Evolutionary conservation across 2,329 filamentous ascomycete genomes (phyloP).

Genomic region (Pestalotiopsis fici): DNA sequence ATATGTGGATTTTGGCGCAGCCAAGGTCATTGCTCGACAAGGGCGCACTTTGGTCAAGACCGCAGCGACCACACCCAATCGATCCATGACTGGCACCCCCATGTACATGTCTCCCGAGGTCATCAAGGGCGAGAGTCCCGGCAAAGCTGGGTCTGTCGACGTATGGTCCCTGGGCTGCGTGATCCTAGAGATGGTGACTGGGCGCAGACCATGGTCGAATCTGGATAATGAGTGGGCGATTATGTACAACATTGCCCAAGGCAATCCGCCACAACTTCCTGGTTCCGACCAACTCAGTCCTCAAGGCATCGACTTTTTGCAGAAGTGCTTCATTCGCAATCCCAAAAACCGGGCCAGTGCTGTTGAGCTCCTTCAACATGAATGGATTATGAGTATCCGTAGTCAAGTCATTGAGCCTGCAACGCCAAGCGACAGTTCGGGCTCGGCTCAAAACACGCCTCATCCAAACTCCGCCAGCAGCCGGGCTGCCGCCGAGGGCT

Average conservation of each 20-base stretch:
- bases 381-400: constrained; percentile 77
- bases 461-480: constrained; percentile 28
- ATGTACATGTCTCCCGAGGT: constrained; percentile 99
- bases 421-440: constrained; percentile 61
- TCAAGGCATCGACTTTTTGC: constrained; percentile 84
- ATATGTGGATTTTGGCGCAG: constrained; percentile 97
- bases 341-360: constrained; percentile 78
- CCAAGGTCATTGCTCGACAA: constrained; percentile 93
- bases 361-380: constrained; percentile 87
- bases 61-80: constrained; percentile 67
- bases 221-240: constrained; percentile 99
- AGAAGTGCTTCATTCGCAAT: constrained; percentile 83
- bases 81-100: constrained; percentile 94
- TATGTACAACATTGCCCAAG: constrained; percentile 99
- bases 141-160: constrained; percentile 84
- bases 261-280: constrained; percentile 87
- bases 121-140: constrained; percentile 83
- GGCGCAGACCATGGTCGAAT: constrained; percentile 88
- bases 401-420: constrained; percentile 65
- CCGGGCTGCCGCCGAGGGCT: constrained; percentile 30
- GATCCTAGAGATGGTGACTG: constrained; percentile 96
- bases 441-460: constrained; percentile 38
- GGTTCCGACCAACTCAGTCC: constrained; percentile 80
- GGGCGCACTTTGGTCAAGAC: constrained; percentile 80
- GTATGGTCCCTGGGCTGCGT: constrained; percentile 97